Percentiles rank a stretch among this genome's conserved stretches.
Evolutionary conservation across 352 stramenopile species (phyloP).

Genomic region (Pilasporangium apinafurcum): DNA sequence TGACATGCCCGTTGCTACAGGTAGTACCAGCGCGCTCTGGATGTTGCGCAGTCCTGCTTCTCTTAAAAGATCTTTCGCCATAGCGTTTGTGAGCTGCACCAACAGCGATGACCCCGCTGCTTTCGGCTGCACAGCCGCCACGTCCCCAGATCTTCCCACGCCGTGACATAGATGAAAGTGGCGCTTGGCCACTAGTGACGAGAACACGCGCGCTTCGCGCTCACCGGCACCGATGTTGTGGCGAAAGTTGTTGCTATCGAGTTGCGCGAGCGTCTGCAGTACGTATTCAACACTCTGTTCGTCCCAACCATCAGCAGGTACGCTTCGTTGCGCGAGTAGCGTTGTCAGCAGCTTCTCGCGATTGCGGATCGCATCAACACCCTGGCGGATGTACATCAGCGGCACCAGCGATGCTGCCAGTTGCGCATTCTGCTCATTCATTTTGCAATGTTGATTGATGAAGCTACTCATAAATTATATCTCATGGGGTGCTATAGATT

Average conservation of each 20-base stretch:
- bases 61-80: slow-evolving; percentile 89
- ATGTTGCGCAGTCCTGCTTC: slow-evolving; percentile 73
- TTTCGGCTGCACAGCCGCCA: slow-evolving; percentile 98
- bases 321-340: slow-evolving; percentile 76
- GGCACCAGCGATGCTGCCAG: slow-evolving; percentile 57
- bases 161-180: slow-evolving; percentile 95
- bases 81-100: slow-evolving; percentile 89
- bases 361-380: slow-evolving; percentile 49
- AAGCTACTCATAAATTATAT: background rate
- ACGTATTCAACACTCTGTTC: slow-evolving; percentile 84
- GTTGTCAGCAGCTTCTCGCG: slow-evolving; percentile 64
- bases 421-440: slow-evolving; percentile 40
- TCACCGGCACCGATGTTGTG: slow-evolving; percentile 93
- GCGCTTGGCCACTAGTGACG: slow-evolving; percentile 61
- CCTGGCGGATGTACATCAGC: slow-evolving; percentile 74
- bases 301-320: slow-evolving; percentile 88
- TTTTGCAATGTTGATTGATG: slow-evolving; percentile 11
- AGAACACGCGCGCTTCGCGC: slow-evolving; percentile 93
- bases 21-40: slow-evolving; percentile 87
- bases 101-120: slow-evolving; percentile 95
- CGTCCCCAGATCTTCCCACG: slow-evolving; percentile 95
- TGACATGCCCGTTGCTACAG: slow-evolving; percentile 97
- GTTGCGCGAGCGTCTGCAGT: slow-evolving; percentile 80
- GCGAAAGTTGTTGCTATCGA: slow-evolving; percentile 95
- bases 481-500: slow-evolving; percentile 1